Percentiles rank a stretch among this genome's conserved stretches.
Evolutionary conservation across 2,329 filamentous ascomycete species (phyloP).

Genomic region (Phialemonium atrogriseum): DNA sequence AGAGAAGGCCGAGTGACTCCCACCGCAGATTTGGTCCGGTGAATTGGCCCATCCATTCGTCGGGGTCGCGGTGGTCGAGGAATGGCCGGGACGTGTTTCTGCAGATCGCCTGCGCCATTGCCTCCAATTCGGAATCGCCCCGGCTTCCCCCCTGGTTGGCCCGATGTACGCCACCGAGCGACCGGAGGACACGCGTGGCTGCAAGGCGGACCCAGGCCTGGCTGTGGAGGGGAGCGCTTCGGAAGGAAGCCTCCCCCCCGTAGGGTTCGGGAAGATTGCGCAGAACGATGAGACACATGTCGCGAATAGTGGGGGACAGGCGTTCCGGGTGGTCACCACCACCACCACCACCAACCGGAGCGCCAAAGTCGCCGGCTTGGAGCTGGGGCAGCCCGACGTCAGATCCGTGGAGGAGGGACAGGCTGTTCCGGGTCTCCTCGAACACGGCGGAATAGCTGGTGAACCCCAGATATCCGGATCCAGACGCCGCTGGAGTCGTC

Average conservation of each 20-base stretch:
- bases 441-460: conserved; percentile 32
- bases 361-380: conserved; percentile 11
- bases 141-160: conserved; percentile 18
- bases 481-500: too few relatives aligned
- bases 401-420: conserved; percentile 22
- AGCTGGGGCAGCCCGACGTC: not conserved
- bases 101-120: conserved; percentile 26
- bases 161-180: conserved; percentile 23
- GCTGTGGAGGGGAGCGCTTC: conserved; percentile 10
- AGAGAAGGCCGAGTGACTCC: conserved; percentile 33
- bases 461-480: conserved; percentile 32
- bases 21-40: conserved; percentile 28
- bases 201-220: conserved; percentile 23
- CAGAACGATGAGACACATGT: conserved; percentile 28
- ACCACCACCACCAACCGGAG: conserved; percentile 13
- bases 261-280: conserved; percentile 21
- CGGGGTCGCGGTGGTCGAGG: conserved; percentile 21
- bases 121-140: conserved; percentile 20
- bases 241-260: conserved; percentile 12
- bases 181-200: conserved; percentile 18
- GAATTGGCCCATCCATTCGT: conserved; percentile 29
- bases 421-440: conserved; percentile 29
- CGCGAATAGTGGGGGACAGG: conserved; percentile 10
- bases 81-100: conserved; percentile 27
- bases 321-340: too few relatives aligned